Conservation (phyloP, 202 grass and related monocot species). For the Schoenoplectus tabernaemontani region DNA sequence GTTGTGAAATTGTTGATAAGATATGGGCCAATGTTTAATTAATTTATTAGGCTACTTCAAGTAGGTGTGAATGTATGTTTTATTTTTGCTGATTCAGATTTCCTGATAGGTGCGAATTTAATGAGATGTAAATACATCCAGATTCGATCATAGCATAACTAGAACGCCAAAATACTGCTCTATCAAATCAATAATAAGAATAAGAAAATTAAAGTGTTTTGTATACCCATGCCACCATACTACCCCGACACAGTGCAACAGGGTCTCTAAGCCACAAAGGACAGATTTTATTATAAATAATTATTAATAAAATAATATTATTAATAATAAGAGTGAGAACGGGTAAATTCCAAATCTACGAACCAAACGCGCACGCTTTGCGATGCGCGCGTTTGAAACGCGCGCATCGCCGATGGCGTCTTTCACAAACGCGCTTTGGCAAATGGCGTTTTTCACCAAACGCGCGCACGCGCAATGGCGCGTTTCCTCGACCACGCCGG, state of each 20-base stretch:
- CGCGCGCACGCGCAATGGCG: too few relatives aligned
- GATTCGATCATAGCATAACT: neutral
- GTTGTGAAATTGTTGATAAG: too few relatives aligned
- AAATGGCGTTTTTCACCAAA: too few relatives aligned
- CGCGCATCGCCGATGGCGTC: too few relatives aligned
- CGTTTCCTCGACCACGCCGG: too few relatives aligned
- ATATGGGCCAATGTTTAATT: constrained; percentile 5
- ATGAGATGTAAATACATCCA: neutral
- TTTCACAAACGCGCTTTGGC: too few relatives aligned
- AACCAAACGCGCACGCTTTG: too few relatives aligned
- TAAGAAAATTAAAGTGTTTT: neutral
- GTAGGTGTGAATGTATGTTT: constrained; percentile 14
- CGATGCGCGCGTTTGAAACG: too few relatives aligned
- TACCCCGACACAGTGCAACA: neutral
- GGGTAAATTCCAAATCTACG: too few relatives aligned
- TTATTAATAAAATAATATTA: too few relatives aligned
- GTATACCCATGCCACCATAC: neutral
- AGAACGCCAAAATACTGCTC: neutral
- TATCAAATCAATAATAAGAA: neutral
- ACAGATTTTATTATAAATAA: too few relatives aligned
- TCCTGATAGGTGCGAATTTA: neutral
- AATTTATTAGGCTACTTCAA: neutral
- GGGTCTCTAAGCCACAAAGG: constrained; percentile 1
- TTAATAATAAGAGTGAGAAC: too few relatives aligned
- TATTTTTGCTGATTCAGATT: neutral